Base-by-base conservation (phyloP, 176 grass and related monocot genomes). In the Aegilops speltoides region DNA sequence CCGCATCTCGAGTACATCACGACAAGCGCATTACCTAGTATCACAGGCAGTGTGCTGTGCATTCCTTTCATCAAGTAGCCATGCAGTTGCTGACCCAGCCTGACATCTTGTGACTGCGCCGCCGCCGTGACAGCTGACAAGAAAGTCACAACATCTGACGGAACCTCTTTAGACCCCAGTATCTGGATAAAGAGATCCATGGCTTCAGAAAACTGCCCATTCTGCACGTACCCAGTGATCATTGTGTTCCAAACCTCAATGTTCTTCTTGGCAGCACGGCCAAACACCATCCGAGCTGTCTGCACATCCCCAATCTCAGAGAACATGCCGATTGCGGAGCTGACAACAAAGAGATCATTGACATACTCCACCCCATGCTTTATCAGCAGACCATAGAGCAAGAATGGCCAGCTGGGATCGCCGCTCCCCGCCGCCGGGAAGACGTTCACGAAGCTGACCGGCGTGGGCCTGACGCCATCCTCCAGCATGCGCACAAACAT, bases 211-310 rank as follows among this genome's bases (percentile, higher is more conserved):
- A 87, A 88, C 16, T 71, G 40, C 68, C 86, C 90, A 84, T 96
- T 98, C 81, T 94, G 93, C 52, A 91, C 90, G 68, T 84, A 94
- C 59, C 90, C 96, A 60, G 91, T 83, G 66, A 98, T 96, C 96
- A 96, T 98, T 37, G 96, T 94, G 84, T 96, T 98, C 96, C 96
- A 98, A 28, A 98, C 90, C 85, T 96, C 90, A 0, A 85, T 96
- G 70, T 98, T 98, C 84, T 86, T 98, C 64, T 91, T 84, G 48
- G 80, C 71, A 26, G 72, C 68, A 76, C 24, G 73, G 64, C 93
- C 88, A 81, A 98, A 96, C 32, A 90, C 64, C 73, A 26, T 72
- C 50, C 88, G 79, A 79, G 96, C 90, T 8, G 92, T 91, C 57
- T 65, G 54, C 64, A 93, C 36, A 82, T 91, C 87, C 2, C 86